A percentile compares a stretch with the other conserved stretches of the same genome.
Evolutionary conservation across 2,329 filamentous ascomycete species (phyloP).

Genomic region (Colletotrichum sp.): DNA sequence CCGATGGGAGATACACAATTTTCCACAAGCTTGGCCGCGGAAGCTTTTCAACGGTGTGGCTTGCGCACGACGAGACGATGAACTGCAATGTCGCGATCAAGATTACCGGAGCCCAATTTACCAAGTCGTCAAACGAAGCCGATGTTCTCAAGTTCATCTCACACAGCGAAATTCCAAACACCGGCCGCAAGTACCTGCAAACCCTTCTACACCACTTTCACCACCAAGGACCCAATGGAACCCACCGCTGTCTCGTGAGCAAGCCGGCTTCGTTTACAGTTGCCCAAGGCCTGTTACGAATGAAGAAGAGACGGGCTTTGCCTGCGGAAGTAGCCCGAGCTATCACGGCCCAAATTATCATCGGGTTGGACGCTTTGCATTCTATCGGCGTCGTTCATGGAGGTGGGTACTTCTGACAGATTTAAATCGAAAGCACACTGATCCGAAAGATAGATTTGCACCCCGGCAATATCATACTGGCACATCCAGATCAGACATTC

Average conservation of each 20-base stretch:
- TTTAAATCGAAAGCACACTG: not conserved
- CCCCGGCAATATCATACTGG: not conserved
- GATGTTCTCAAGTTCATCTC: not conserved
- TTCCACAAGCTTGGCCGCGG: not conserved
- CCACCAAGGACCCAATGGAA: not conserved
- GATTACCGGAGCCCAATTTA: not conserved
- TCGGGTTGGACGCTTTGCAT: not conserved
- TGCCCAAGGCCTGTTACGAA: not conserved
- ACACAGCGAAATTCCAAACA: rapidly evolving
- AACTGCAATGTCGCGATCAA: not conserved
- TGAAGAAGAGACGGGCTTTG: rapidly evolving
- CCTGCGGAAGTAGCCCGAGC: not conserved
- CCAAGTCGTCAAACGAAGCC: not conserved
- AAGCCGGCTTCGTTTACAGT: not conserved
- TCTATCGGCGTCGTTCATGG: not conserved
- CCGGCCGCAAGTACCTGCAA: not conserved
- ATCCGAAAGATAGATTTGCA: not conserved
- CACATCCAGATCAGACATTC: not conserved
- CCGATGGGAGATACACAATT: not conserved
- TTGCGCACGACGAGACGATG: not conserved
- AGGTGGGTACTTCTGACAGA: not conserved
- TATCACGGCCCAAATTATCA: not conserved
- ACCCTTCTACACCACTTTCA: not conserved
- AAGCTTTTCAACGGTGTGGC: not conserved
- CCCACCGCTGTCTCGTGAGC: not conserved